Evolutionary conservation across 1,139 yeast genomes (phyloP).

Genomic region (Hyphopichia khmerensis): DNA sequence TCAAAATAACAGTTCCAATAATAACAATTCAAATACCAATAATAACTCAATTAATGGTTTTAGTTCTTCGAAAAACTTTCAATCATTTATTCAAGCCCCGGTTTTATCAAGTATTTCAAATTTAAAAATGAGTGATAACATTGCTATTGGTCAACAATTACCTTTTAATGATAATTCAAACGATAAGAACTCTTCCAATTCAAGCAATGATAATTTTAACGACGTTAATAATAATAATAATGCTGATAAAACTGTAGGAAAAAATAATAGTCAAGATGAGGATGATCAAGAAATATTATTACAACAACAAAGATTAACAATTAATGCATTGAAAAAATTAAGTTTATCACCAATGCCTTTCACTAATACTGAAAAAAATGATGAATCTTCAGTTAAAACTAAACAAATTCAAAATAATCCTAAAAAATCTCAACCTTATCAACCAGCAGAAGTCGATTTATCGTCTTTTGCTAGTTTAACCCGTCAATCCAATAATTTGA

Average conservation of each 20-base stretch:
- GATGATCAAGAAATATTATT: constrained; percentile 37
- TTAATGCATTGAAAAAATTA: constrained; percentile 46
- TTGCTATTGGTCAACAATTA: constrained; percentile 43
- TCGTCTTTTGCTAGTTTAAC: constrained; percentile 49
- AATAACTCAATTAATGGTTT: constrained; percentile 5
- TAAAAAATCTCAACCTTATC: constrained; percentile 35
- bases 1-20: constrained; percentile 12
- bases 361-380: background rate
- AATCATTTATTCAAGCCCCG: constrained; percentile 50
- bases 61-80: constrained; percentile 34
- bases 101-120: constrained; percentile 41
- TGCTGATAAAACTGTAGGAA: background rate
- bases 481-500: constrained; percentile 12
- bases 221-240: background rate
- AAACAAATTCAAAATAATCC: constrained; percentile 5
- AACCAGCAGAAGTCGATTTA: constrained; percentile 56
- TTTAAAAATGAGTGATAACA: constrained; percentile 27
- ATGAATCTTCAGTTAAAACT: background rate
- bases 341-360: constrained; percentile 45
- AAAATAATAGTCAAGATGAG: constrained; percentile 7
- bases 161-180: constrained; percentile 33
- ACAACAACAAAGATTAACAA: constrained; percentile 44
- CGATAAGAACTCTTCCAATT: background rate
- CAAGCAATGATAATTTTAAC: background rate
- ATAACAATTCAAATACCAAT: constrained; percentile 9